phyloP scores from a whole-genome alignment of 2,329 filamentous ascomycete genomes.

The Colletotrichum kahawae region DNA sequence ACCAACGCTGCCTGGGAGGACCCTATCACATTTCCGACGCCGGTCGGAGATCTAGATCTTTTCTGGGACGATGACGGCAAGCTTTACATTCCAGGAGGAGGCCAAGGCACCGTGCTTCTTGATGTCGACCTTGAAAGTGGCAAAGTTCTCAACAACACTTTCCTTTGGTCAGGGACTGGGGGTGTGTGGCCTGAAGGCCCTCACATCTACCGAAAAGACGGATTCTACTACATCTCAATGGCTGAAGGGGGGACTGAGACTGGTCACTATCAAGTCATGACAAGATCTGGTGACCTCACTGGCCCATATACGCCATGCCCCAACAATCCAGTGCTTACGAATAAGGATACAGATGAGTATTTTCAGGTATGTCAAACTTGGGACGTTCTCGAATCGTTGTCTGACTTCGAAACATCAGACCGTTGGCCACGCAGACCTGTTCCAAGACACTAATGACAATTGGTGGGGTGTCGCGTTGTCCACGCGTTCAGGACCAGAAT shows the following conservation, averaged over 20 bases:
- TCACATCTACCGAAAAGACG: not conserved
- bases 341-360: not conserved
- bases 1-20: not conserved
- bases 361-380: not conserved
- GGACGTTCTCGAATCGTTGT: rapidly evolving
- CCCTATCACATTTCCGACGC: not conserved
- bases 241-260: not conserved
- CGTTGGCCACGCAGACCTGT: not conserved
- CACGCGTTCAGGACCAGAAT: not conserved
- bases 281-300: not conserved
- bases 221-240: not conserved
- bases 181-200: not conserved
- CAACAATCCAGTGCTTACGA: not conserved
- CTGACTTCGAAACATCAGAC: not conserved
- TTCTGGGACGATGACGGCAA: not conserved
- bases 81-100: not conserved
- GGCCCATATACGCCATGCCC: not conserved
- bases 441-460: not conserved
- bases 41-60: not conserved
- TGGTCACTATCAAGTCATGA: not conserved
- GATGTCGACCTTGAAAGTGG: not conserved
- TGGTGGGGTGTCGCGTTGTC: not conserved
- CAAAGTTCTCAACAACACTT: not conserved
- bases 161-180: not conserved
- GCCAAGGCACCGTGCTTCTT: not conserved